Base-by-base conservation (phyloP, 805 yeast species). In the Candida montana region DNA sequence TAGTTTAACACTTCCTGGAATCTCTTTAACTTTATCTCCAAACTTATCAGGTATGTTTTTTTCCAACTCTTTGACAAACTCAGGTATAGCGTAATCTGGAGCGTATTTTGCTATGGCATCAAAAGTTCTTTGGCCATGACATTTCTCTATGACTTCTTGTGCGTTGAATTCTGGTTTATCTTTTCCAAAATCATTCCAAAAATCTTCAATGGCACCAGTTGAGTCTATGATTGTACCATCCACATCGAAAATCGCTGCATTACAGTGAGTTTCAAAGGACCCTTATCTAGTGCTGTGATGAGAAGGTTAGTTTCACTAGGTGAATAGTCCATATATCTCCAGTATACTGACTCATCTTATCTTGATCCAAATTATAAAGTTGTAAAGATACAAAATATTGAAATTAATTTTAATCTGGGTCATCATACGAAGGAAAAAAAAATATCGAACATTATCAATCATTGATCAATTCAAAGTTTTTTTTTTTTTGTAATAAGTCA, bases 211-310 rank as follows among this genome's bases (percentile, higher is more conserved):
- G 44, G 91, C 87, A 42, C 77, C 78, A 48, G 88, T 82, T 35
- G 93, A 83, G 63, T 81, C 77, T 58, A 86, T 85, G 57, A 86
- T 71, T 38, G 95, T 86, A 40, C 95, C 95, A 61, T 86, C 95
- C 45, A 88, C 79, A 65, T 86, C 95, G 63, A 86, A 86, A 47
- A 85, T 72, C 43, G 74, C 67, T 31, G 77, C 77, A 51, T 70
- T 61, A 70, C 63, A 37, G 59, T 60, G 26, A 67, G 37, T n/a
- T 36, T 37, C 5, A 50, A 23, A 40, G 53, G 53, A 8, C 13
- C 27, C 33, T 41, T 37, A 4, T 31, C 24, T 13, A 29, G 19
- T 11, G 45, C 45, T 41, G 20, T 16, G 13, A n/a, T n/a, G n/a
- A n/a, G n/a, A n/a, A 5, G n/a, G 15, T 12, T 27, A 11, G 37